Evolutionary conservation across 202 grass and related monocot species (phyloP).

Genomic region (Bolboschoenoplectus hybrid): DNA sequence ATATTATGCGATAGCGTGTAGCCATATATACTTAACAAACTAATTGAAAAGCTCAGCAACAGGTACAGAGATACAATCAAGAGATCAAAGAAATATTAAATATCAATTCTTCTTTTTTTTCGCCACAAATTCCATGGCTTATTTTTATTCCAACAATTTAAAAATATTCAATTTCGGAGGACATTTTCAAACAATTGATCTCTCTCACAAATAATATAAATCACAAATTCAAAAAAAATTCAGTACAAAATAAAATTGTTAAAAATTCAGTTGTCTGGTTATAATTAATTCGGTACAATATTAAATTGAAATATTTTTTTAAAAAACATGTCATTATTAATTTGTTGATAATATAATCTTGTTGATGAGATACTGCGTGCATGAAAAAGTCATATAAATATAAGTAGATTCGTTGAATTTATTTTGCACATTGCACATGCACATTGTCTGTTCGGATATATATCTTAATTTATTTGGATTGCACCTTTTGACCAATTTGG

Average conservation of each 20-base stretch:
- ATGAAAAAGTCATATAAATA: neutral
- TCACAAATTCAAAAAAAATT: no score
- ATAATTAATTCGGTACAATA: neutral
- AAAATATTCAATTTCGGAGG: no score
- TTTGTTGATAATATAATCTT: neutral
- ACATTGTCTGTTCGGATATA: neutral
- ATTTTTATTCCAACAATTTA: no score
- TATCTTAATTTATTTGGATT: neutral
- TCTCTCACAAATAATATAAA: no score
- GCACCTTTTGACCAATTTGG: neutral
- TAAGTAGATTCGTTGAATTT: conserved; percentile 17
- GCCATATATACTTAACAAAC: no score
- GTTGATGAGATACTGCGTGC: neutral
- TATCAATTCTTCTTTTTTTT: no score
- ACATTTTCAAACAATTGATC: no score
- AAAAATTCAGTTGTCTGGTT: no score
- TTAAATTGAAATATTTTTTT: neutral
- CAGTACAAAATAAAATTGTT: neutral
- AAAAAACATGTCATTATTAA: neutral
- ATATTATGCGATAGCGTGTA: neutral
- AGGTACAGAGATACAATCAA: no score
- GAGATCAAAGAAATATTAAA: no score
- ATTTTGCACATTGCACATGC: neutral
- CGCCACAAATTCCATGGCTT: no score
- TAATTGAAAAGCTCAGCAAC: no score